A percentile compares a stretch with the other conserved stretches of the same genome.
These are phyloP conservation scores for Echria macrotheca DNA, from an alignment of 495 filamentous ascomycete species.

Conservation along the genomic window DNA sequence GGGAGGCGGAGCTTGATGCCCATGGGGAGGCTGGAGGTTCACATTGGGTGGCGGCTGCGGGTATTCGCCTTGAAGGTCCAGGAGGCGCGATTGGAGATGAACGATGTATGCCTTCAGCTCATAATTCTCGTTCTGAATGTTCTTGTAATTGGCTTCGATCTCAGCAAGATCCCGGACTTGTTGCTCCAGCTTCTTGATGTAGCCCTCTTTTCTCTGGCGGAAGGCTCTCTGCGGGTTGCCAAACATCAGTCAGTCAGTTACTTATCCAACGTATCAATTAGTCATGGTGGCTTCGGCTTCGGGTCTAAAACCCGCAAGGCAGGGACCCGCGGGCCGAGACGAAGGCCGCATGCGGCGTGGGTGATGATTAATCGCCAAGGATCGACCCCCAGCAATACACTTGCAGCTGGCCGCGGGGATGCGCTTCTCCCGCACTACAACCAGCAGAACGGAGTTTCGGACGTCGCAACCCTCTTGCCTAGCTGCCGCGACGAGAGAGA, in stretches of 20 bases:
- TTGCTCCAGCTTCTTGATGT: conserved; percentile 94
- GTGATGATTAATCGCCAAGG: neutral
- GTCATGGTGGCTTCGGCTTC: neutral
- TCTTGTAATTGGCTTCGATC: conserved; percentile 66
- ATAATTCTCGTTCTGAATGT: conserved; percentile 81
- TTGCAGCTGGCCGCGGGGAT: no score
- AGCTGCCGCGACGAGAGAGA: no score
- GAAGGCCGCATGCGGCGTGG: neutral
- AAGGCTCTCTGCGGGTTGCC: conserved; percentile 69
- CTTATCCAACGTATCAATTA: conserved; percentile 25
- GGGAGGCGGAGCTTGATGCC: neutral
- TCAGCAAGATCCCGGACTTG: conserved; percentile 71
- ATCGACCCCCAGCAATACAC: neutral
- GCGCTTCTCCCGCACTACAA: no score
- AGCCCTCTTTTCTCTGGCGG: conserved; percentile 93
- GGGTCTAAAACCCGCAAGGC: neutral
- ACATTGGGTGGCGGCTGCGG: conserved; percentile 67
- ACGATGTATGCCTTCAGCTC: conserved; percentile 87
- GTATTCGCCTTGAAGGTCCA: conserved; percentile 75
- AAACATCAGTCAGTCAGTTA: conserved; percentile 15
- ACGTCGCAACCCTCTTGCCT: no score
- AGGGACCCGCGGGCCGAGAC: neutral
- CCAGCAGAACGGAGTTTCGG: no score
- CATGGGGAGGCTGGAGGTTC: conserved; percentile 30
- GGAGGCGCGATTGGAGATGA: conserved; percentile 78